Percentiles rank a stretch among this genome's conserved stretches.
phyloP scores from a whole-genome alignment of 768 basidiomycete species.

The Agaricus bisporus region DNA sequence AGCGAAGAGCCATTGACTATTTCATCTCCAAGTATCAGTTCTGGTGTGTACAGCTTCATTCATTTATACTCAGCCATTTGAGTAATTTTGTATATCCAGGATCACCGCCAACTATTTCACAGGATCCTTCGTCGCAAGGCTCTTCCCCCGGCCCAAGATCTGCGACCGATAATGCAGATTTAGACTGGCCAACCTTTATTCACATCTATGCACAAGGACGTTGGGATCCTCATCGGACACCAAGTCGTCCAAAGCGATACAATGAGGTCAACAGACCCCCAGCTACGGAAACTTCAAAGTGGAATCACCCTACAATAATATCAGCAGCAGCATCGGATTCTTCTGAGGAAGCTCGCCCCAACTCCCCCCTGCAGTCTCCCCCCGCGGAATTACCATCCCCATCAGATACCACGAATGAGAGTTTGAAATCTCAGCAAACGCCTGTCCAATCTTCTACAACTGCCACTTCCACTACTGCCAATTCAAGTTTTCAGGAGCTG shows the following conservation, averaged over 20 bases:
- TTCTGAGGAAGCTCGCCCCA: neutral
- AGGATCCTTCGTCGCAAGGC: conserved; percentile 4
- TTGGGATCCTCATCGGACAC: conserved; percentile 75
- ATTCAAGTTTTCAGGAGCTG: neutral
- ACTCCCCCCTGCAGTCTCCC: neutral
- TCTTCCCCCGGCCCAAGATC: neutral
- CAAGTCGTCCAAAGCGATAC: conserved; percentile 41
- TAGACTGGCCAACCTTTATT: conserved; percentile 74
- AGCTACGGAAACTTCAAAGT: conserved; percentile 15
- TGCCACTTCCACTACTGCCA: neutral
- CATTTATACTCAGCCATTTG: neutral
- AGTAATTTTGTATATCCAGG: neutral
- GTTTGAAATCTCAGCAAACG: neutral
- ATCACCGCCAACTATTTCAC: conserved; percentile 7
- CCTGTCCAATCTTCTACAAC: neutral
- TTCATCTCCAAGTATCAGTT: neutral
- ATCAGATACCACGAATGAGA: neutral
- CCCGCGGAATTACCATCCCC: neutral
- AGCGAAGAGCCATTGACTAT: neutral
- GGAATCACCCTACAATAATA: conserved; percentile 11
- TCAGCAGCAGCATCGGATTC: neutral
- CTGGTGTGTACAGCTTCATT: conserved; percentile 2
- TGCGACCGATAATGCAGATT: conserved; percentile 19
- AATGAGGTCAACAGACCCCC: neutral
- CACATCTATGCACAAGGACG: conserved; percentile 68